Base-by-base conservation (phyloP, 1,284 basidiomycete species). In the Pulchroboletus neoregius region DNA sequence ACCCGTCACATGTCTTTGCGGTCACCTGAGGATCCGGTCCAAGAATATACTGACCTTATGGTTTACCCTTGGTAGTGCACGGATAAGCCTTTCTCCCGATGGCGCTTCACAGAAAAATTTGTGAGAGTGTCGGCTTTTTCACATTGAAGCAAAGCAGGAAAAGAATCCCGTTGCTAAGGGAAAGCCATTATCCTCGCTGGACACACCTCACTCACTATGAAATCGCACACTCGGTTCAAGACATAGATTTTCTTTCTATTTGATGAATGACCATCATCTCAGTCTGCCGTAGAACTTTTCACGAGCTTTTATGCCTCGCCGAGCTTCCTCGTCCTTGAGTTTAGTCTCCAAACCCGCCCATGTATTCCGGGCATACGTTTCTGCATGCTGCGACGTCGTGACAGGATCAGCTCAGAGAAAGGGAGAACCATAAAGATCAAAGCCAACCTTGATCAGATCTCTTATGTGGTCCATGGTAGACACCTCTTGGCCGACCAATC, bases 401-500 rank as follows among this genome's bases (percentile, higher is more conserved):
- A 9, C 2, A 6, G 18, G 30, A 40, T 61, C 22, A 57, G 26
- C 35, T 13, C 16, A 2, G 30, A 30, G 12, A 3, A 31, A 35
- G 1, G 8, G 9, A 4, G 6, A 6, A 32, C 1, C 9, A 7
- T 10, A 2, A 23, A 39, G 13, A 43, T 4, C 0, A 16, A 40
- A 5, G 22, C 61, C 10, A 52, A 85, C 87, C 63, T 76, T 68
- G 39, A 86, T 54, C 2, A 84, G 68, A 0, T 66, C 64, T 48
- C 73, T 72, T 11, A 87, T 55, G 40, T 77, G 70, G 3, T 60
- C 40, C 6, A 74, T 53, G 3, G 71, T 67, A 16, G 82, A 57
- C 44, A 84, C 79, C 5, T 77, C 79, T 2, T 72, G 59, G 0
- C 86, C 86, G 3, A 84, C 60, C 28, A 82, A 61, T n/a, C 81